Evolutionary conservation across 306 rosid species (phyloP), one percentile per base, ranked within the genome.

Genomic region (Nissolia schottii): DNA sequence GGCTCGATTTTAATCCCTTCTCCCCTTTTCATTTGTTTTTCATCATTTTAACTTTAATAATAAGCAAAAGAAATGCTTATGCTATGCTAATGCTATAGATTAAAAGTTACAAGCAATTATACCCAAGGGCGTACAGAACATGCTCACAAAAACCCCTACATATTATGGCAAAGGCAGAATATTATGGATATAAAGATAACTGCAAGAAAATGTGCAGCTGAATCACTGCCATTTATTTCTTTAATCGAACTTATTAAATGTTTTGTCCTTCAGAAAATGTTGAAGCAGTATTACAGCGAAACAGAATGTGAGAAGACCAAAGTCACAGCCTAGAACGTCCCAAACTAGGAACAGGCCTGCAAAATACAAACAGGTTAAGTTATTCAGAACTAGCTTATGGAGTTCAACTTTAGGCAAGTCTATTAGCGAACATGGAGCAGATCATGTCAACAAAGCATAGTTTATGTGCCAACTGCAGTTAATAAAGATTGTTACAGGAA

Each of bases 341-440:
- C 58, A 66, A 80, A 56, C 73, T 78, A 27, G 74, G 8, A 61
- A 40, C 71, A n/a, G 88, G 69, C 92, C 95, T 88, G 90, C 84
- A 86, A 81, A 73, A 84, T 53, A 73, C 67, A 77, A 74, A 76
- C n/a, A n/a, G n/a, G n/a, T n/a, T n/a, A n/a, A n/a, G n/a, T n/a
- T n/a, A n/a, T n/a, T n/a, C n/a, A n/a, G n/a, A n/a, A n/a, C n/a
- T n/a, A n/a, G n/a, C n/a, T n/a, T n/a, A n/a, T n/a, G n/a, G n/a
- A n/a, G n/a, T n/a, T n/a, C n/a, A n/a, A n/a, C n/a, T n/a, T n/a
- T n/a, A n/a, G n/a, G n/a, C n/a, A n/a, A n/a, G n/a, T n/a, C n/a
- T n/a, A n/a, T n/a, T n/a, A n/a, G 20, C 20, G n/a, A 43, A 43
- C 7, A 43, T n/a, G 14, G 27, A 35, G 25, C 25, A 62, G 25